A percentile compares a stretch with the other conserved stretches of the same genome.
These are phyloP conservation scores for Ogataea haglerorum DNA, from an alignment of 805 yeast genomes.

Conservation along the genomic window DNA sequence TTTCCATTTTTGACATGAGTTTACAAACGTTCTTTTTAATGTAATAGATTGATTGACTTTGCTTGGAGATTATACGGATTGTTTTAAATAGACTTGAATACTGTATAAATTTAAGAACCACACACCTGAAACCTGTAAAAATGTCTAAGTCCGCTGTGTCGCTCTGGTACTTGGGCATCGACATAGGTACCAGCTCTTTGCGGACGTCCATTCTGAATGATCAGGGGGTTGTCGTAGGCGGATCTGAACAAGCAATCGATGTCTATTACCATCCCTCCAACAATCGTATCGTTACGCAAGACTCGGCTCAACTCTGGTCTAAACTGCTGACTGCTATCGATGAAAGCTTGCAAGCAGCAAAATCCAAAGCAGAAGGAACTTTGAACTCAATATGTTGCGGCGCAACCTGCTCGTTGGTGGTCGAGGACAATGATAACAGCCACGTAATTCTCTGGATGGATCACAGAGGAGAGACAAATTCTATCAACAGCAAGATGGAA, in stretches of 20 bases:
- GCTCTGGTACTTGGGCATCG: slow-evolving; percentile 17
- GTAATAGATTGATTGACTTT: slow-evolving; percentile 8
- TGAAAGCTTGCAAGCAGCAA: slow-evolving; percentile 3
- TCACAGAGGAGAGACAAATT: slow-evolving; percentile 38
- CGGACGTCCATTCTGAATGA: slow-evolving; percentile 9
- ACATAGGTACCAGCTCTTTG: slow-evolving; percentile 18
- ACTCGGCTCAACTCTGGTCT: slow-evolving; percentile 14
- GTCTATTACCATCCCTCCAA: slow-evolving; percentile 1
- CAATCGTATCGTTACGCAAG: slow-evolving; percentile 13
- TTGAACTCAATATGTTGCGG: slow-evolving; percentile 39
- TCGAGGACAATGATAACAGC: slow-evolving; percentile 23
- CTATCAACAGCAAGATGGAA: slow-evolving; percentile 31
- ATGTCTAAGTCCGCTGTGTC: not conserved
- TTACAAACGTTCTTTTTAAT: not conserved
- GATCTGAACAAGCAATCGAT: slow-evolving; percentile 9
- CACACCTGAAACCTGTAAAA: slow-evolving; percentile 1
- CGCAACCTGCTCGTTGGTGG: slow-evolving; percentile 62
- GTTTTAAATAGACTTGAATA: not conserved
- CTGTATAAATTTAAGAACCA: not conserved
- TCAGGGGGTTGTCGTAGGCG: slow-evolving; percentile 2
- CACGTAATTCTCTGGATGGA: slow-evolving; percentile 60
- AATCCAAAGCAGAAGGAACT: slow-evolving; percentile 2
- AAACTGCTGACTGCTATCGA: slow-evolving; percentile 6
- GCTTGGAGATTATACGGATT: slow-evolving; percentile 2
- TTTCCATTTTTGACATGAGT: slow-evolving; percentile 16